Evolutionary conservation across 148 eudicot species (phyloP).

Genomic region (Rhododendron simsii): DNA sequence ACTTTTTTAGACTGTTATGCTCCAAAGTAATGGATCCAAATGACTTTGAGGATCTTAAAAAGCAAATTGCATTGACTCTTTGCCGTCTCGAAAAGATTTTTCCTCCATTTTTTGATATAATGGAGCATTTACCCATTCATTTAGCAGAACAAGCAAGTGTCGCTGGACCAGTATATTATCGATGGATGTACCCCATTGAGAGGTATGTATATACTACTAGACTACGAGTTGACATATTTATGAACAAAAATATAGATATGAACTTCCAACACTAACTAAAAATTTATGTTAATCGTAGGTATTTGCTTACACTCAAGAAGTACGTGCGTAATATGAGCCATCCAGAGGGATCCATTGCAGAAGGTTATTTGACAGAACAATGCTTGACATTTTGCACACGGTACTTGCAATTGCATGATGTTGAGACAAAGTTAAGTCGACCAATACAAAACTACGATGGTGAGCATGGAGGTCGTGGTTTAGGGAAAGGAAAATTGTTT

Average conservation of each 20-base stretch:
- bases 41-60: background rate
- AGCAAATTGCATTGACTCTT: background rate
- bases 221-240: no score
- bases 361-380: background rate
- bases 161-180: background rate
- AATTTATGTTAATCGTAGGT: no score
- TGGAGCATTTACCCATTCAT: background rate
- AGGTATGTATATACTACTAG: no score
- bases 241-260: no score
- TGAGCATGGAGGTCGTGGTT: background rate
- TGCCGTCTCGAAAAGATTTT: background rate
- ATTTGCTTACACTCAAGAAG: background rate
- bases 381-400: background rate
- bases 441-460: background rate
- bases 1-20: background rate
- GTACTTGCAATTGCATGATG: background rate
- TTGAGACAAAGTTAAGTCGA: background rate
- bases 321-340: background rate
- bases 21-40: background rate
- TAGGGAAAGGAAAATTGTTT: background rate
- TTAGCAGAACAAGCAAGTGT: background rate
- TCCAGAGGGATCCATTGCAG: background rate
- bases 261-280: no score
- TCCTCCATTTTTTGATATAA: conserved; percentile 7
- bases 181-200: conserved; percentile 2